A percentile compares a stretch with the other conserved stretches of the same genome.
These are phyloP conservation scores for Porphyrellus cyaneotinctus DNA, from an alignment of 768 basidiomycete genomes.

Conservation along the genomic window DNA sequence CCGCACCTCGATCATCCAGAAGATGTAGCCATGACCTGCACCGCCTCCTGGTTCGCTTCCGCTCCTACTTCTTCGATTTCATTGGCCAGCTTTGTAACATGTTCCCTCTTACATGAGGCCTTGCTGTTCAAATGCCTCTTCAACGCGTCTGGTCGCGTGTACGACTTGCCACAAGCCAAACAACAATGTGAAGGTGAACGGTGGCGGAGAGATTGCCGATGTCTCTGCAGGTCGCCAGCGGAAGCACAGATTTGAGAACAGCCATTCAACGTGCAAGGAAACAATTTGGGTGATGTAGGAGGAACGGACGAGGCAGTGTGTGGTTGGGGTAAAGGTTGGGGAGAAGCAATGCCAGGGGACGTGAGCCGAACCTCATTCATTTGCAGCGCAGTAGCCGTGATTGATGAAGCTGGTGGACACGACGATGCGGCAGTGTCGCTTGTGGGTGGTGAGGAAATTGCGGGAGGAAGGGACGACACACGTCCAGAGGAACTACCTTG, in stretches of 20 bases:
- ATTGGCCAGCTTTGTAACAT: slow-evolving; percentile 13
- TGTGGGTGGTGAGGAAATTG: background rate
- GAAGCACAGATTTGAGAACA: slow-evolving; percentile 30
- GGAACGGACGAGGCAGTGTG: background rate
- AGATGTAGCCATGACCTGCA: slow-evolving; percentile 8
- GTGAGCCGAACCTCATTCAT: slow-evolving; percentile 13
- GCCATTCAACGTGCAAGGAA: slow-evolving; percentile 21
- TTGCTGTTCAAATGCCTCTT: slow-evolving; percentile 32
- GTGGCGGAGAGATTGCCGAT: slow-evolving; percentile 30
- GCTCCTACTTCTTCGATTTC: slow-evolving; percentile 6
- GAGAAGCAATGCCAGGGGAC: slow-evolving; percentile 11
- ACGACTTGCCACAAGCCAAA: slow-evolving; percentile 24
- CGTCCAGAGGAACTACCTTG: background rate
- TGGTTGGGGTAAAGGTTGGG: background rate
- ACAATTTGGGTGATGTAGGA: slow-evolving; percentile 15
- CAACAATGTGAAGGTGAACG: slow-evolving; percentile 20
- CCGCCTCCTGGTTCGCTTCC: slow-evolving; percentile 19
- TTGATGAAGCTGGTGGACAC: slow-evolving; percentile 1
- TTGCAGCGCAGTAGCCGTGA: slow-evolving; percentile 6
- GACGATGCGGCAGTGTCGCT: background rate
- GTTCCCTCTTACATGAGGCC: slow-evolving; percentile 24
- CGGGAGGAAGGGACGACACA: background rate
- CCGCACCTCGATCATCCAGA: slow-evolving; percentile 17
- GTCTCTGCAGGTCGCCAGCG: slow-evolving; percentile 26
- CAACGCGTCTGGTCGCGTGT: slow-evolving; percentile 30